Conservation (phyloP, 1,139 yeast species). For the Zygotorulaspora mrakii region DNA sequence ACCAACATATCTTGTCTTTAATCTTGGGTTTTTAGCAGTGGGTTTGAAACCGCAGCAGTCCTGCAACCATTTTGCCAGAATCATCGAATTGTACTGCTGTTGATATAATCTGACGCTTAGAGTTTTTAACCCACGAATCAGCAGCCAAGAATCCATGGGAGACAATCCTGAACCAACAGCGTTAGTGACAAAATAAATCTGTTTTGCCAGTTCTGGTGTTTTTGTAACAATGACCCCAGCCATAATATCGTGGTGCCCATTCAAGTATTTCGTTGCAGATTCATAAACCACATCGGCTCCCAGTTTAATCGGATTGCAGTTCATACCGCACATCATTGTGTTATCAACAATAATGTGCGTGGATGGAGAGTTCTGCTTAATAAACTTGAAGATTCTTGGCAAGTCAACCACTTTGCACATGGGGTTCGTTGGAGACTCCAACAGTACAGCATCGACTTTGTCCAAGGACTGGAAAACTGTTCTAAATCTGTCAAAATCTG, state of each 20-base stretch:
- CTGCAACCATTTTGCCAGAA: conserved; percentile 70
- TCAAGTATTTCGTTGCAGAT: conserved; percentile 84
- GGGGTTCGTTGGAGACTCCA: conserved; percentile 92
- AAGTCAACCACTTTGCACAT: conserved; percentile 83
- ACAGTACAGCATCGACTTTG: conserved; percentile 49
- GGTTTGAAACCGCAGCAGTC: conserved; percentile 49
- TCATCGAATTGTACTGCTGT: conserved; percentile 76
- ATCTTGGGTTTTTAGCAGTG: conserved; percentile 11
- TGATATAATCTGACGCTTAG: conserved; percentile 79
- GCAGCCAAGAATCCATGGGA: conserved; percentile 88
- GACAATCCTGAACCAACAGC: conserved; percentile 88
- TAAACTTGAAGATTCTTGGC: conserved; percentile 57
- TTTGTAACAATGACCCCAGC: conserved; percentile 84
- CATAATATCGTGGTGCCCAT: conserved; percentile 95
- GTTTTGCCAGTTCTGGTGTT: conserved; percentile 58
- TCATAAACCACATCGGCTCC: conserved; percentile 92
- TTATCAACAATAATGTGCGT: conserved; percentile 82
- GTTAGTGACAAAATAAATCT: conserved; percentile 71
- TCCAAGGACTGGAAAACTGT: conserved; percentile 45
- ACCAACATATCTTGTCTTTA: conserved; percentile 80
- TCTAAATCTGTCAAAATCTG: conserved; percentile 47
- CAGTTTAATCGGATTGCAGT: conserved; percentile 77
- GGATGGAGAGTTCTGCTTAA: conserved; percentile 64
- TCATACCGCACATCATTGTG: conserved; percentile 91
- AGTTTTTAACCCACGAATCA: conserved; percentile 82